Conservation (phyloP, 495 filamentous ascomycete species). For the Glutinoglossum americanum region DNA sequence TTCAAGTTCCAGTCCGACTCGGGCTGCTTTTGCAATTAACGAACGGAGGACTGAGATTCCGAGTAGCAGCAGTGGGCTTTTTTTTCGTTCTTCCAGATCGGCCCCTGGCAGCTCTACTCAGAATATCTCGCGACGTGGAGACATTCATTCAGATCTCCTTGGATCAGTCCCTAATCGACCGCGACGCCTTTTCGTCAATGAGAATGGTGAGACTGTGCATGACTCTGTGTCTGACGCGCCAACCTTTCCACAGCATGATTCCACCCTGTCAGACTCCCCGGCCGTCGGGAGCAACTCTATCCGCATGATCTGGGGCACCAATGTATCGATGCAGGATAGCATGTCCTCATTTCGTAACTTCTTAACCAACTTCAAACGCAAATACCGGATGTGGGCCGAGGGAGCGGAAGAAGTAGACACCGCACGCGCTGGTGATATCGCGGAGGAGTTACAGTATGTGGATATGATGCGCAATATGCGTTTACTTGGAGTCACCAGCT, state of each 20-base stretch:
- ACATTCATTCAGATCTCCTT: constrained; percentile 59
- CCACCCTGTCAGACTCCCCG: constrained; percentile 79
- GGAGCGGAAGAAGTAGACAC: constrained; percentile 64
- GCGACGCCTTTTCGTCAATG: constrained; percentile 59
- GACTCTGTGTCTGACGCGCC: constrained; percentile 45
- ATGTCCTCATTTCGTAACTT: constrained; percentile 78
- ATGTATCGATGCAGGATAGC: constrained; percentile 79
- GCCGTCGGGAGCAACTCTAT: constrained; percentile 59
- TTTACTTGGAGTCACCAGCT: constrained; percentile 52
- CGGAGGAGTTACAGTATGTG: constrained; percentile 56
- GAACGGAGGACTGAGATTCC: constrained; percentile 30
- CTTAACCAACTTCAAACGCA: constrained; percentile 66
- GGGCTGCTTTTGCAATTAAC: constrained; percentile 22
- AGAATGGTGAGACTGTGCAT: constrained; percentile 48
- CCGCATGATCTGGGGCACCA: constrained; percentile 90
- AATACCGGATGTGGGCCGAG: constrained; percentile 79
- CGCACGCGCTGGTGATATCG: constrained; percentile 30
- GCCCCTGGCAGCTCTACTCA: constrained; percentile 25
- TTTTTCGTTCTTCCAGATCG: constrained; percentile 45
- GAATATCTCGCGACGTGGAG: constrained; percentile 41
- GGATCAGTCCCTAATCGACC: constrained; percentile 41
- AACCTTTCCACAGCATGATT: constrained; percentile 73
- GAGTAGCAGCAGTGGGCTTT: constrained; percentile 69
- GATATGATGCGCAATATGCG: constrained; percentile 80
- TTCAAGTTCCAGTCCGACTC: constrained; percentile 63